Evolutionary conservation across 2,329 filamentous ascomycete genomes (phyloP).

Genomic region (Zopfia rhizophila): DNA sequence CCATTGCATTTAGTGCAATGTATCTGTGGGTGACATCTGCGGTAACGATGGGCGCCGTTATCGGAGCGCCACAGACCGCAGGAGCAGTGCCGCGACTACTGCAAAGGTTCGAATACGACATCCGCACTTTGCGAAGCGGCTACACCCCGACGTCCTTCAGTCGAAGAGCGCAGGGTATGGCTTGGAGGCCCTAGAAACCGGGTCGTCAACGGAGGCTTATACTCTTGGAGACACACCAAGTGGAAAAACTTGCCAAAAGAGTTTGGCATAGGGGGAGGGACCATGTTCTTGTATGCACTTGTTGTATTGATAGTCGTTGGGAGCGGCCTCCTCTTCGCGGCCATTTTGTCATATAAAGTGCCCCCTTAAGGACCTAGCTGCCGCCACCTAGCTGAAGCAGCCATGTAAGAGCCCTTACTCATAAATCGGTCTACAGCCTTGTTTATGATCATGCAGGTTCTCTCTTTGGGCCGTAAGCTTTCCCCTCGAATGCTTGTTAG

Average conservation of each 20-base stretch:
- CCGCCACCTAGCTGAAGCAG: conserved; percentile 27
- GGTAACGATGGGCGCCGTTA: conserved; percentile 24
- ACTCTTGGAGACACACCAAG: conserved; percentile 28
- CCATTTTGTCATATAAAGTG: conserved; percentile 26
- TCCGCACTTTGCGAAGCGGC: conserved; percentile 8
- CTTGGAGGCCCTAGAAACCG: conserved; percentile 18
- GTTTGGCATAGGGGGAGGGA: conserved; percentile 1
- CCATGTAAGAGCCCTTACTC: conserved; percentile 23
- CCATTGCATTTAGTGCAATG: conserved; percentile 28
- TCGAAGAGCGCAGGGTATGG: conserved; percentile 18
- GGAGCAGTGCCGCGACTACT: conserved; percentile 27
- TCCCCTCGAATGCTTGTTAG: conserved; percentile 19
- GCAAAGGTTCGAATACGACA: conserved; percentile 25
- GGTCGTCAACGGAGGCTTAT: conserved; percentile 24
- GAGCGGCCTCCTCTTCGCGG: conserved; percentile 23
- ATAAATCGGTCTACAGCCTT: not conserved
- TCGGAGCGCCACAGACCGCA: conserved; percentile 30
- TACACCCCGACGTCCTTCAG: conserved; percentile 20
- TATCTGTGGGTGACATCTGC: conserved; percentile 32
- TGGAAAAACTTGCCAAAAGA: conserved; percentile 16
- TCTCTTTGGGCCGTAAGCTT: conserved; percentile 26
- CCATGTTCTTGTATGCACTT: conserved; percentile 7
- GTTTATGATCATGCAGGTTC: conserved; percentile 19
- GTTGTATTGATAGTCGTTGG: conserved; percentile 16
- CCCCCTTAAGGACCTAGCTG: conserved; percentile 23